These are phyloP conservation scores for Penicillium paxilli DNA, from an alignment of 495 filamentous ascomycete genomes.

Conservation along the genomic window DNA sequence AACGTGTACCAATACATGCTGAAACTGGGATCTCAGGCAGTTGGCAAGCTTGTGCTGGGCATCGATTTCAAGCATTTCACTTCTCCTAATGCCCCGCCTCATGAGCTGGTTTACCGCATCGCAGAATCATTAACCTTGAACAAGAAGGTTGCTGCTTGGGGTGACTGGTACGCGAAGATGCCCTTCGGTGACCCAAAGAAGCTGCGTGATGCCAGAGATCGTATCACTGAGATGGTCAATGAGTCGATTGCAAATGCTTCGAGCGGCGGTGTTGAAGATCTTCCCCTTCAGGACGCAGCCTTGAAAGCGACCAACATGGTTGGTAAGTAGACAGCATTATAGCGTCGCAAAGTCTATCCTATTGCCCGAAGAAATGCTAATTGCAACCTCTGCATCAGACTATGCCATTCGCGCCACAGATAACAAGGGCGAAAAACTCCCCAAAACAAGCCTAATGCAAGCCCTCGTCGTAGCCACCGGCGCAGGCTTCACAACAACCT, in stretches of 20 bases:
- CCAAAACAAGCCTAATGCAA: constrained; percentile 29
- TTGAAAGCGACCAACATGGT: constrained; percentile 43
- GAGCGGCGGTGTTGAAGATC: constrained; percentile 30
- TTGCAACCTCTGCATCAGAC: too few relatives aligned
- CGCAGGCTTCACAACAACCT: constrained; percentile 29
- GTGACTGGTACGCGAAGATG: constrained; percentile 50
- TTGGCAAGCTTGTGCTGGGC: constrained; percentile 49
- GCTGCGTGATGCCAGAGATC: constrained; percentile 22
- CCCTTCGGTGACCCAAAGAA: constrained; percentile 50
- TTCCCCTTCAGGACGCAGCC: constrained; percentile 51
- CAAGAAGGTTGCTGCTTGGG: constrained; percentile 46
- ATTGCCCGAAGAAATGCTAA: too few relatives aligned
- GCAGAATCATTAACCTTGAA: constrained; percentile 44
- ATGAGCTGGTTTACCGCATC: constrained; percentile 37
- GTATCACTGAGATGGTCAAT: constrained; percentile 27
- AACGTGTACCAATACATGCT: constrained; percentile 60
- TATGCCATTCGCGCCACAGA: constrained; percentile 48
- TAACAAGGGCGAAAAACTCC: constrained; percentile 51
- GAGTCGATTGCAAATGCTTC: constrained; percentile 32
- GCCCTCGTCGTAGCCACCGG: constrained; percentile 27
- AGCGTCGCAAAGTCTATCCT: too few relatives aligned
- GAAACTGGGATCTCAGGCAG: constrained; percentile 52
- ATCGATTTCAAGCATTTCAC: constrained; percentile 53
- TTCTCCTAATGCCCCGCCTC: constrained; percentile 32
- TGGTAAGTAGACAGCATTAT: constrained; percentile 23